Evolutionary conservation across 2,329 filamentous ascomycete genomes (phyloP), one percentile per base, ranked within the genome.

Genomic region (Metarhizium album): DNA sequence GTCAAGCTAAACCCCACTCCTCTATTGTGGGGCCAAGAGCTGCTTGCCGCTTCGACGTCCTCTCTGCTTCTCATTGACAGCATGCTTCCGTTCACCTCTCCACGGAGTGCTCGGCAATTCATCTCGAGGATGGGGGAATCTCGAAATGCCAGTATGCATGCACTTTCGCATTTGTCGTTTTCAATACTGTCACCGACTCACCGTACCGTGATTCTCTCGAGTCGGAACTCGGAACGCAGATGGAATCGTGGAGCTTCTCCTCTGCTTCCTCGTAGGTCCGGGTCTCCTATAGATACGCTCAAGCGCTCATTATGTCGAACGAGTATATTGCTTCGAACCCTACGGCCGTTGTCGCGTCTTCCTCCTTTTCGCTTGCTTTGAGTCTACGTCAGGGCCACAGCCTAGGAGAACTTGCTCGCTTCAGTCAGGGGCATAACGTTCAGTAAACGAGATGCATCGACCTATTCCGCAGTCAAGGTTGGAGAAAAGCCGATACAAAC

Each of bases 401-500:
- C 20, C 11, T 11, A n/a, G 16, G 22, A 38, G 16, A 13, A 35
- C 7, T 35, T 35, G 33, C 33, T 13, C 14, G 33, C 33, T 31
- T 29, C 16, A 29, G 49, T 35, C 47, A 49, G 47, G 47, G 50
- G 47, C 35, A 6, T 24, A 18, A 29, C n/a, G 7, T 14, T 37
- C 6, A 49, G 50, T 29, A 52, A 49, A n/a, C 4, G 35, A 27
- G 8, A 42, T 13, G 16, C 2, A n/a, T 13, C n/a, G 42, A n/a
- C 33, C 9, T 42, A 46, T 42, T 22, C 45, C 43, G 18, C 23
- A 47, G 14, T 16, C 6, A 40, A 43, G 45, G 49, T 48, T 48
- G 48, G 52, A 27, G n/a, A 50, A 18, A 53, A 48, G 1, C 59
- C 70, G 16, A 35, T 58, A 4, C 69, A 72, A 52, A 46, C 52